phyloP scores from a whole-genome alignment of 116 monocot genomes.

The Papilionanthe hybrid region DNA sequence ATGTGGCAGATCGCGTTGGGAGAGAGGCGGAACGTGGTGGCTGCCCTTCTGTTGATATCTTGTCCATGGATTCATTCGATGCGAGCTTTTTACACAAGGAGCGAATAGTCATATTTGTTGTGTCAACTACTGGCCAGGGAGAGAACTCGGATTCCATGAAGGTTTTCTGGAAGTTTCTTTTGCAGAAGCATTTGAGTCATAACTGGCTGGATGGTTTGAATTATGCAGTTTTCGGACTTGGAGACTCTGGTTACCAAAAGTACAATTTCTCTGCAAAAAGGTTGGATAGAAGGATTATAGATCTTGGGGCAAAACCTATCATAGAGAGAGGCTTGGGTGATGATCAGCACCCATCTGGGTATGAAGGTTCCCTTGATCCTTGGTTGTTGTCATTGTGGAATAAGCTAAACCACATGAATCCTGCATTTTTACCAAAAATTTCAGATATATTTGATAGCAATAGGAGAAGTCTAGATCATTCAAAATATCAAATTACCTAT shows the following conservation, averaged over 20 bases:
- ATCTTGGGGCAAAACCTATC: slow-evolving; percentile 68
- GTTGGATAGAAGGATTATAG: slow-evolving; percentile 72
- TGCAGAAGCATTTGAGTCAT: slow-evolving; percentile 53
- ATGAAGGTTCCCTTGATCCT: slow-evolving; percentile 79
- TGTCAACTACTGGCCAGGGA: slow-evolving; percentile 96
- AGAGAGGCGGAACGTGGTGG: slow-evolving; percentile 76
- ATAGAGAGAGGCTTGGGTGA: slow-evolving; percentile 88
- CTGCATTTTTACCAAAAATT: slow-evolving; percentile 49
- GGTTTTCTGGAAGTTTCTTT: slow-evolving; percentile 87
- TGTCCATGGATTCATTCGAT: slow-evolving; percentile 67
- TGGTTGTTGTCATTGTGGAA: slow-evolving; percentile 87
- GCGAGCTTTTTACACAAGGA: slow-evolving; percentile 46
- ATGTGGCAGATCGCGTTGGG: slow-evolving; percentile 81
- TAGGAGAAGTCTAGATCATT: slow-evolving; percentile 34
- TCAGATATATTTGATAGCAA: slow-evolving; percentile 48
- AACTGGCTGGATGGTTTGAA: slow-evolving; percentile 62
- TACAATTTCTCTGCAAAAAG: slow-evolving; percentile 93
- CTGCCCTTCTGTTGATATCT: slow-evolving; percentile 59
- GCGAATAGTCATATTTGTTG: slow-evolving; percentile 55
- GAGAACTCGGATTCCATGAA: slow-evolving; percentile 91
- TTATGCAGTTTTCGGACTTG: slow-evolving; percentile 87
- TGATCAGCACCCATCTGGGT: slow-evolving; percentile 89
- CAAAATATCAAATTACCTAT: slow-evolving; percentile 63
- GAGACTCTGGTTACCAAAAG: slow-evolving; percentile 92
- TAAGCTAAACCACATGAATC: slow-evolving; percentile 36